A percentile compares a stretch with the other conserved stretches of the same genome.
Conservation (phyloP, 768 basidiomycete genomes). For the Lentinula detonsa region DNA sequence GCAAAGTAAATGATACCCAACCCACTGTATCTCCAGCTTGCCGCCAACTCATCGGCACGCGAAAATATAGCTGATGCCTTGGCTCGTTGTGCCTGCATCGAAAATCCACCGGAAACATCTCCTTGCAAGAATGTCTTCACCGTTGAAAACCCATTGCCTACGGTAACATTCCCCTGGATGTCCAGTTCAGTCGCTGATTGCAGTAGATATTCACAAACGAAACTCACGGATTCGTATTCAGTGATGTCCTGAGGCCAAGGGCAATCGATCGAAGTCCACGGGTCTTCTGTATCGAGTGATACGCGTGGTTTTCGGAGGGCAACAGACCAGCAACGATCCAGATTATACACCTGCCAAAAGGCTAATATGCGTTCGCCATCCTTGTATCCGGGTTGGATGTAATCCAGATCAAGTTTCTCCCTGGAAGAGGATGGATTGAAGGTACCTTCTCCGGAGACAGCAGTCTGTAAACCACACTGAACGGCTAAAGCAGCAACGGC, state of each 20-base stretch:
- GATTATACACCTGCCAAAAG: conserved; percentile 80
- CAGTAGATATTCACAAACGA: conserved; percentile 5
- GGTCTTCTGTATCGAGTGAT: conserved; percentile 57
- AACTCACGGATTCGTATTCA: conserved; percentile 66
- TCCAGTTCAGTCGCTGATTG: background rate
- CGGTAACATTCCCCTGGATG: conserved; percentile 51
- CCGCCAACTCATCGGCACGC: conserved; percentile 55
- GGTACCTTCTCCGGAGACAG: conserved; percentile 25
- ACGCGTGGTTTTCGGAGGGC: conserved; percentile 61
- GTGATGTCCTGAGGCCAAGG: conserved; percentile 75
- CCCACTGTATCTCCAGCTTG: conserved; percentile 57
- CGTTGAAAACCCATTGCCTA: conserved; percentile 48
- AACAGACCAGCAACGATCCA: conserved; percentile 80
- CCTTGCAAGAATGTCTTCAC: conserved; percentile 58
- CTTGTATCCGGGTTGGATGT: conserved; percentile 50
- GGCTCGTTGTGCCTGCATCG: conserved; percentile 56
- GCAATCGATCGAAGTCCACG: conserved; percentile 55
- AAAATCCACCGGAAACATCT: conserved; percentile 54
- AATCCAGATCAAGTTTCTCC: conserved; percentile 46
- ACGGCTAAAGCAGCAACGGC: conserved; percentile 69
- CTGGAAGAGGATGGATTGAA: conserved; percentile 25
- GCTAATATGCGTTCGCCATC: conserved; percentile 68
- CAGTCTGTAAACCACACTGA: conserved; percentile 62
- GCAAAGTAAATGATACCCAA: background rate
- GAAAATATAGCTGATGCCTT: conserved; percentile 77